A percentile compares a stretch with the other conserved stretches of the same genome.
Evolutionary conservation across 2,329 filamentous ascomycete species (phyloP).

Genomic region (Venturia nashicola): DNA sequence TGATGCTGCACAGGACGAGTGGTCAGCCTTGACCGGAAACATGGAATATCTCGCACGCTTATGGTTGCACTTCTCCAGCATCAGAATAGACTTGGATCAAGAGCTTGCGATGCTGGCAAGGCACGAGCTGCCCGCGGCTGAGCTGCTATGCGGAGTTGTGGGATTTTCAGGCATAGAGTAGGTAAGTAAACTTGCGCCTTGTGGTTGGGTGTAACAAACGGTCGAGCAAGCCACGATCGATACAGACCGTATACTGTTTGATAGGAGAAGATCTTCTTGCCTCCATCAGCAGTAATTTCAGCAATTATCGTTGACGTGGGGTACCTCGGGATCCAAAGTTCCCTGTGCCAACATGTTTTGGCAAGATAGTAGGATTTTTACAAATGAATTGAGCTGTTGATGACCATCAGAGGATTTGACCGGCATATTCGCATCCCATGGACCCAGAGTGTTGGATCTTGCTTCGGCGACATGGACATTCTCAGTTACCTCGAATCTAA

Average conservation of each 20-base stretch:
- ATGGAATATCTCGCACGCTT: constrained; percentile 2
- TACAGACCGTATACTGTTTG: neutral
- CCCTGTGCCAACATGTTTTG: neutral
- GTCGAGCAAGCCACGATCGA: constrained; percentile 1
- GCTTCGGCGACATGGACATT: neutral
- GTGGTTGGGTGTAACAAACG: constrained; percentile 5
- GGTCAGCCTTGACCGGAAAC: neutral
- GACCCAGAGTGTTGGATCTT: neutral
- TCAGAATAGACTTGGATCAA: neutral
- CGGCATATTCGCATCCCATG: neutral
- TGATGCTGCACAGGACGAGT: constrained; percentile 4
- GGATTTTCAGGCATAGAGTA: neutral
- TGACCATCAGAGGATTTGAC: neutral
- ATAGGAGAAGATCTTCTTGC: neutral
- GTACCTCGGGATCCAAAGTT: neutral
- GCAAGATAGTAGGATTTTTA: neutral
- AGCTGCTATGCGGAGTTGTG: neutral
- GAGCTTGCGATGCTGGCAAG: neutral
- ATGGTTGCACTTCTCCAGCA: constrained; percentile 1
- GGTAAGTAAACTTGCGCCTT: constrained; percentile 2
- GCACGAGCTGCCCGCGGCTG: neutral
- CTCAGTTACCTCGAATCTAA: constrained; percentile 4
- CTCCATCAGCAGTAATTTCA: constrained; percentile 2
- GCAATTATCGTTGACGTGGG: neutral
- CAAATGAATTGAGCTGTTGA: neutral